Percentiles rank a stretch among this genome's conserved stretches.
Evolutionary conservation across 208 protist genomes (phyloP).

Genomic region (Porcisia deanei): DNA sequence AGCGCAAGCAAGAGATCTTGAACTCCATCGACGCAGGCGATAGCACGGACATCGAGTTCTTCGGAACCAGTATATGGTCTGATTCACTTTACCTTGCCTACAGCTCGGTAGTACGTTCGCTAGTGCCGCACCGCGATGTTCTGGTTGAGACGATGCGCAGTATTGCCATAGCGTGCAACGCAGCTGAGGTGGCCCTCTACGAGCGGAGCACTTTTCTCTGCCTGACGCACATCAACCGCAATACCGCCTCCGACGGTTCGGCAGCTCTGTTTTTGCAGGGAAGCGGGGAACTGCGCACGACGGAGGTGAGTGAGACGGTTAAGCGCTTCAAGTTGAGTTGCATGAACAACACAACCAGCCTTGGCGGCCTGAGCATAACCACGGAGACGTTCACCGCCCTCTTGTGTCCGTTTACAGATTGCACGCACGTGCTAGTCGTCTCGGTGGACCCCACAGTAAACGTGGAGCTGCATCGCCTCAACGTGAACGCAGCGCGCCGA

Average conservation of each 20-base stretch:
- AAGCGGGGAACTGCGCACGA: slow-evolving; percentile 67
- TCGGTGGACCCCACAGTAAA: slow-evolving; percentile 69
- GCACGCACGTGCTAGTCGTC: slow-evolving; percentile 83
- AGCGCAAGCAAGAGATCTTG: slow-evolving; percentile 76
- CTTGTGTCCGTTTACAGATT: slow-evolving; percentile 85
- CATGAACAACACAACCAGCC: slow-evolving; percentile 87
- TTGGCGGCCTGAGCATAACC: slow-evolving; percentile 76
- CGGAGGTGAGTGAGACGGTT: slow-evolving; percentile 88
- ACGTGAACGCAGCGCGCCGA: slow-evolving; percentile 60
- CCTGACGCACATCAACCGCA: slow-evolving; percentile 92
- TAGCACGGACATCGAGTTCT: slow-evolving; percentile 92
- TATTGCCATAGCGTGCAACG: slow-evolving; percentile 95
- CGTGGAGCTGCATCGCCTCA: slow-evolving; percentile 82
- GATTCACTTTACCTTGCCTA: slow-evolving; percentile 98
- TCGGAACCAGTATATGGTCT: slow-evolving; percentile 98
- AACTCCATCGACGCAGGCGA: slow-evolving; percentile 44
- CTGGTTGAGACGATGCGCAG: slow-evolving; percentile 92
- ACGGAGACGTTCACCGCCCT: slow-evolving; percentile 80
- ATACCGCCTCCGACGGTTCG: slow-evolving; percentile 18
- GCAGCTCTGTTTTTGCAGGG: slow-evolving; percentile 17
- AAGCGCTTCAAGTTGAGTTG: slow-evolving; percentile 93
- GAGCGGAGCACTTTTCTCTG: slow-evolving; percentile 98
- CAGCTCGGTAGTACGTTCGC: slow-evolving; percentile 95
- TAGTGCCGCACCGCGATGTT: slow-evolving; percentile 96
- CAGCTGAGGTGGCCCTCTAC: slow-evolving; percentile 98